phyloP scores from a whole-genome alignment of 2,329 filamentous ascomycete genomes.

The Zymoseptoria ardabiliae region DNA sequence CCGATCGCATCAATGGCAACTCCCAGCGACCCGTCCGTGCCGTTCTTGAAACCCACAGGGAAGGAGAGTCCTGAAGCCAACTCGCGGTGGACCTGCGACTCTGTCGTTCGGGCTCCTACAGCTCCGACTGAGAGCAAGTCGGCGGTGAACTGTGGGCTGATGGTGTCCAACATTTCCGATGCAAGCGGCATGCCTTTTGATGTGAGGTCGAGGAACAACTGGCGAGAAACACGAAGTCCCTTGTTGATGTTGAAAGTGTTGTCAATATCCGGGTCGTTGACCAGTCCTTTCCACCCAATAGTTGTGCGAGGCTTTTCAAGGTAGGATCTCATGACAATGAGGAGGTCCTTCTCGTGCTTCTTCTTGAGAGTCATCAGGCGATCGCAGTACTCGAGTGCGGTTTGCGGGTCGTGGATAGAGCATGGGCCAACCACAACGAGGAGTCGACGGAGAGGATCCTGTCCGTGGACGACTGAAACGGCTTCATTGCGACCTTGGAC shows the following conservation, averaged over 20 bases:
- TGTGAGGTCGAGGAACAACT: slow-evolving; percentile 90
- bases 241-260: slow-evolving; percentile 99
- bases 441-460: slow-evolving; percentile 50
- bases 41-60: slow-evolving; percentile 99
- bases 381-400: slow-evolving; percentile 89
- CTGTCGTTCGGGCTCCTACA: slow-evolving; percentile 91
- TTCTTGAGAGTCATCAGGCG: slow-evolving; percentile 72
- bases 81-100: slow-evolving; percentile 92
- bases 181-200: slow-evolving; percentile 91
- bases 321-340: slow-evolving; percentile 97
- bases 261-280: slow-evolving; percentile 98
- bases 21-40: slow-evolving; percentile 81
- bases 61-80: slow-evolving; percentile 89
- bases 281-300: slow-evolving; percentile 96
- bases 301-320: slow-evolving; percentile 97
- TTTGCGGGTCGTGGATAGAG: slow-evolving; percentile 90
- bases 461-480: slow-evolving; percentile 54
- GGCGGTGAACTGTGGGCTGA: slow-evolving; percentile 92
- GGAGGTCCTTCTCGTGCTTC: slow-evolving; percentile 80
- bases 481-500: slow-evolving; percentile 53
- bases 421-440: slow-evolving; percentile 88
- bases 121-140: slow-evolving; percentile 88
- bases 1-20: slow-evolving; percentile 95
- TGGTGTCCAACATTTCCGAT: slow-evolving; percentile 96
- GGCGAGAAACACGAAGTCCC: slow-evolving; percentile 74